Conservation (phyloP, 1,139 yeast genomes). For the Kazachstania sp. region DNA sequence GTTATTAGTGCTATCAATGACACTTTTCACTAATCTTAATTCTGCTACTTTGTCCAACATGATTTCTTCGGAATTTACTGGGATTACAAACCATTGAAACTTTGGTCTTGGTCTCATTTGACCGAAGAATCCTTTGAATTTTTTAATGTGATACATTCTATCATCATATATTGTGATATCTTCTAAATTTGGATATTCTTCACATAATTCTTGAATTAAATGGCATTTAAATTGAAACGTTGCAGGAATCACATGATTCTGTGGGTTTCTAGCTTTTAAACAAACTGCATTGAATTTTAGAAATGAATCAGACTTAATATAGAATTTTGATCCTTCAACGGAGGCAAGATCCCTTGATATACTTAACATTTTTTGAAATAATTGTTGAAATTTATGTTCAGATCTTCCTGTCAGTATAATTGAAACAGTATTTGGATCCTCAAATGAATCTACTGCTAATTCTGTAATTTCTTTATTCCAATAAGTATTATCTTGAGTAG, state of each 20-base stretch:
- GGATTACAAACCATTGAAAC: slow-evolving; percentile 17
- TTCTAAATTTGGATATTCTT: slow-evolving; percentile 25
- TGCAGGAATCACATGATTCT: neutral
- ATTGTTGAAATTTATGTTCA: slow-evolving; percentile 24
- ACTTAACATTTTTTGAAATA: slow-evolving; percentile 24
- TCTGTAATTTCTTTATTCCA: slow-evolving; percentile 38
- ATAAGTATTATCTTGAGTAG: slow-evolving; percentile 20
- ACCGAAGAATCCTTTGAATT: slow-evolving; percentile 30
- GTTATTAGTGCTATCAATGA: slow-evolving; percentile 3
- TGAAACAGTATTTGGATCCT: slow-evolving; percentile 31
- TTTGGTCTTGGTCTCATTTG: slow-evolving; percentile 1
- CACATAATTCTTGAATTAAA: slow-evolving; percentile 32
- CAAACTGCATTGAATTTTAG: slow-evolving; percentile 34
- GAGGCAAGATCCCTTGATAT: neutral
- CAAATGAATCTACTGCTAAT: slow-evolving; percentile 30
- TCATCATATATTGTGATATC: slow-evolving; percentile 38
- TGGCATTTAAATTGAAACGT: slow-evolving; percentile 34
- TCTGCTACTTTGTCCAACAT: slow-evolving; percentile 8
- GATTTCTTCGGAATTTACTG: slow-evolving; percentile 12
- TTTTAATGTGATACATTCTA: slow-evolving; percentile 33
- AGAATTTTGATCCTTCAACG: neutral
- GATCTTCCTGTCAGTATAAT: slow-evolving; percentile 39
- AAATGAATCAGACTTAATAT: slow-evolving; percentile 1
- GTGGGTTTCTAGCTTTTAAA: slow-evolving; percentile 24
- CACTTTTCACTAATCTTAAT: slow-evolving; percentile 3